These are phyloP conservation scores for Phoma sp. DNA, from an alignment of 2,329 filamentous ascomycete genomes.

Conservation along the genomic window DNA sequence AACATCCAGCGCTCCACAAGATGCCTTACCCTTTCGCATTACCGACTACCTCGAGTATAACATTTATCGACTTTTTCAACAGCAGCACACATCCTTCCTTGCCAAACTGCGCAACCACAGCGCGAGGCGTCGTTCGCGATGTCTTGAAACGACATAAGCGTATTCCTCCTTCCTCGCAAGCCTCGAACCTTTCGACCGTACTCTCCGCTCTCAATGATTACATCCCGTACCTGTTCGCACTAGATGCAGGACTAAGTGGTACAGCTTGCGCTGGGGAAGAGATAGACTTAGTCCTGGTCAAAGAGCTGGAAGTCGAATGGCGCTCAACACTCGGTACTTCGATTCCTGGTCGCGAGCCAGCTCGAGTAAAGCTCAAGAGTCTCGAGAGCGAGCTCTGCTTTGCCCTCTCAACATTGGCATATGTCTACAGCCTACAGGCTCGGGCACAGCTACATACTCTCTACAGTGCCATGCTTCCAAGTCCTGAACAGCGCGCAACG, in stretches of 20 bases:
- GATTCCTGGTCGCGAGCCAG: constrained; percentile 64
- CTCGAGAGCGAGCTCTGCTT: constrained; percentile 87
- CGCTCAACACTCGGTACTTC: constrained; percentile 76
- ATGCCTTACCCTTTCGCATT: constrained; percentile 93
- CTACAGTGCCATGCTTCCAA: constrained; percentile 65
- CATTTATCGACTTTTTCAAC: constrained; percentile 78
- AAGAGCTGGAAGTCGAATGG: constrained; percentile 78
- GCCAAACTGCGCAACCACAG: constrained; percentile 80
- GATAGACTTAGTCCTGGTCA: constrained; percentile 72
- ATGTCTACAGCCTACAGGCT: constrained; percentile 75
- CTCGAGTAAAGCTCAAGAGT: constrained; percentile 73
- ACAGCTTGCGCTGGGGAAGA: constrained; percentile 64
- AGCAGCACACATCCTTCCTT: constrained; percentile 89
- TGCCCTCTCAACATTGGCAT: constrained; percentile 77
- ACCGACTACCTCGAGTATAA: constrained; percentile 87
- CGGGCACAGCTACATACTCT: constrained; percentile 76
- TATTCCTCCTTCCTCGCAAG: constrained; percentile 74
- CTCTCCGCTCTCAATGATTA: constrained; percentile 76
- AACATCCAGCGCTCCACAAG: constrained; percentile 19
- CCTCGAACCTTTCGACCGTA: constrained; percentile 73
- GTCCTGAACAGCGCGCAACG: constrained; percentile 70
- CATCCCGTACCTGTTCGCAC: constrained; percentile 80
- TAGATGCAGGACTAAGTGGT: constrained; percentile 75
- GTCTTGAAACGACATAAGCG: constrained; percentile 89
- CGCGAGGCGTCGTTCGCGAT: constrained; percentile 82